Evolutionary conservation across 2,329 filamentous ascomycete species (phyloP), one percentile per base, ranked within the genome.

Genomic region (Cytospora schulzeri): DNA sequence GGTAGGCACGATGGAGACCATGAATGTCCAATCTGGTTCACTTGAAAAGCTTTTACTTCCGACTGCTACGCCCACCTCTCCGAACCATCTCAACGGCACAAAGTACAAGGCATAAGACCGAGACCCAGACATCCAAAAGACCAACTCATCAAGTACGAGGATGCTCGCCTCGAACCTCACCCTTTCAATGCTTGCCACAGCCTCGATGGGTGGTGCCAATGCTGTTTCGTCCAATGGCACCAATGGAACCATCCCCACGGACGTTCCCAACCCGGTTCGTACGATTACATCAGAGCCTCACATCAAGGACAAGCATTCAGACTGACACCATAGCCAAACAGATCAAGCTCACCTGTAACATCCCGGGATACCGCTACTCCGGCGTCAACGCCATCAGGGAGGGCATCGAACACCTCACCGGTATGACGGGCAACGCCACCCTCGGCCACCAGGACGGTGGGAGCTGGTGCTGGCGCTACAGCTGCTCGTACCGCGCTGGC

Each of bases 401-500:
- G 15, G 22, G 28, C 7, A 31, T 45, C 24, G n/a, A 33, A 6
- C 51, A 61, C 28, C 35, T 61, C 51, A 52, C 31, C 17, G 19
- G 26, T 19, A 33, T 54, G 22, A 24, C 22, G 6, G 58, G 58
- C 33, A 45, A 41, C 31, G 58, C 50, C n/a, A 60, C 24, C 14
- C 50, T 60, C 8, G 51, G 59, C 59, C 51, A 61, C 28, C 33
- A 33, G 22, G 2, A 22, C 24, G 51, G 51, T 19, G 51, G 56
- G 17, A 22, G 56, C 38, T 55, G 28, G 50, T 64, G 56, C 29
- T 35, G n/a, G n/a, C 56, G 56, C n/a, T 53, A 55, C 22, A 59
- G 56, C 33, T 64, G 62, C 19, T 24, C 24, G 1, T 17, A 60
- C 35, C 26, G 53, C 24, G 24, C 31, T 4, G 62, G n/a, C 22